Percentiles rank a stretch among this genome's conserved stretches.
Conservation (phyloP, 2,329 filamentous ascomycete genomes). For the Pestalotiopsis sp. region DNA sequence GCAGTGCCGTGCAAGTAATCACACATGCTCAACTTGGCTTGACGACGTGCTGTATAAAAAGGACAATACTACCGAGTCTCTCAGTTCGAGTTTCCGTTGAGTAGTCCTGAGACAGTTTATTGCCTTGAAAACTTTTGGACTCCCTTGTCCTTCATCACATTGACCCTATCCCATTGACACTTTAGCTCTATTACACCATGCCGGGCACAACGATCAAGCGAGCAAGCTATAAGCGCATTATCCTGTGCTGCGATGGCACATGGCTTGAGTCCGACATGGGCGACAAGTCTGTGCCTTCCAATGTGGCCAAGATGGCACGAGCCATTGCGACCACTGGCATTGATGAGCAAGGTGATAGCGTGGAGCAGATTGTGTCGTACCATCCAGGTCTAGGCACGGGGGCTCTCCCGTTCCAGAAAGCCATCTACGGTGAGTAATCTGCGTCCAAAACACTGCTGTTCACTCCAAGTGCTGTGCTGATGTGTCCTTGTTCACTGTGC, state of each 20-base stretch:
- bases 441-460: constrained; percentile 48
- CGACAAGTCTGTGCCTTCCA: constrained; percentile 46
- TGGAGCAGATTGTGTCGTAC: constrained; percentile 62
- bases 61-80: background rate
- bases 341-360: constrained; percentile 40
- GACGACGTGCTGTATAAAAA: background rate
- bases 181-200: background rate
- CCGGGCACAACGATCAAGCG: background rate
- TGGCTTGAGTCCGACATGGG: background rate
- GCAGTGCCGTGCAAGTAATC: background rate
- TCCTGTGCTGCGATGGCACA: constrained; percentile 9
- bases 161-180: background rate
- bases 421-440: constrained; percentile 28
- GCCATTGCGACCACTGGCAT: constrained; percentile 54
- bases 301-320: constrained; percentile 62
- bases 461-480: background rate
- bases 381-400: constrained; percentile 63
- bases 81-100: background rate
- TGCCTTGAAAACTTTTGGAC: background rate
- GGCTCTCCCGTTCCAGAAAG: constrained; percentile 16
- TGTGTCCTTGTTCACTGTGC: background rate
- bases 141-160: background rate
- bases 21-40: background rate
- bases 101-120: too few relatives aligned
- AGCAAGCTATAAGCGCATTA: constrained; percentile 7